Evolutionary conservation across 768 basidiomycete species (phyloP), one percentile per base, ranked within the genome.

Genomic region (Suillus variegatus): DNA sequence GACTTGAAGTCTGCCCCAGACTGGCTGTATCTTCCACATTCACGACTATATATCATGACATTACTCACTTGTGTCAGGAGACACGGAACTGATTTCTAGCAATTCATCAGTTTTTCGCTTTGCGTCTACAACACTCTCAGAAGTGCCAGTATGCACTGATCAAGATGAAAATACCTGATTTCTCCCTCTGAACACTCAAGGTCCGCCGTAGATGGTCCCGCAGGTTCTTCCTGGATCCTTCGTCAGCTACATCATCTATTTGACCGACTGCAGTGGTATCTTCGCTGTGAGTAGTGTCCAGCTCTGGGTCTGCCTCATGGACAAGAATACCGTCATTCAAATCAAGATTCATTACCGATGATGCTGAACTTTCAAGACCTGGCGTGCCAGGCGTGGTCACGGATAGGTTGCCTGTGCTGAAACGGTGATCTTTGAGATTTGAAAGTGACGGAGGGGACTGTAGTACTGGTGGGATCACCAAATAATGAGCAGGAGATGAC

Each of bases 181-280:
- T 81, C 20, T 82, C 80, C 46, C 79, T 81, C 72, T 81, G 82
- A 64, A 81, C 81, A 69, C 77, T 88, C 62, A 94, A 77, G 3
- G 90, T 92, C 65, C 82, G 83, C 74, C 89, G 82, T 41, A 93
- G 76, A 65, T 93, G 90, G 67, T 92, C 91, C 56, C 92, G 84
- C 49, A 93, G 77, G 32, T 75, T 78, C 74, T 84, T 86, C 79
- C 88, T 90, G 61, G 86, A 86, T 56, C 84, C 84, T 69, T 87
- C 89, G 68, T 85, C 85, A 12, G 76, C 77, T 36, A 76, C 72
- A 25, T 78, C 76, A 46, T 81, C 80, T 44, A 83, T 75, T 61
- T 78, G 81, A 10, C 81, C 84, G 64, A 80, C 76, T 20, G 80
- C 84, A n/a, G 75, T 82, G 14, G 77, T 79, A 64, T 86, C 82